Base-by-base conservation (phyloP, 768 basidiomycete genomes). In the Melanogaster broomeanus region DNA sequence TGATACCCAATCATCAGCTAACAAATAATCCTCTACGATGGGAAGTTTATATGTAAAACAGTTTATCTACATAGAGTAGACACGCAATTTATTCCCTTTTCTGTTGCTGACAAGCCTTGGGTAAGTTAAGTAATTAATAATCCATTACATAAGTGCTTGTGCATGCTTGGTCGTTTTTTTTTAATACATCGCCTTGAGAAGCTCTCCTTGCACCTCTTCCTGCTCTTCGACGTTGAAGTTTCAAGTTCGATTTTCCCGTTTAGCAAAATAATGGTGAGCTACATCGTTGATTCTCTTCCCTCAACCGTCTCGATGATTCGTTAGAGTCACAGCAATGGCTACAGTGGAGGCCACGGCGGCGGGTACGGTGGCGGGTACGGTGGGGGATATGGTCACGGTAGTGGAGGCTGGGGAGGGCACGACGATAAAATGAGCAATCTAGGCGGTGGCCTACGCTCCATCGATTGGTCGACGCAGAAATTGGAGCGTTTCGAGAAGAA, bases 401-500 rank as follows among this genome's bases (percentile, higher is more conserved):
- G 64, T 4, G 63, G 67, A n/a, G 60, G 61, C 37, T 72, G 72
- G 42, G 72, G 72, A 0, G 74, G 75, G 22, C 55, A 64, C 15
- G 72, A 73, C 7, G 90, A 93, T 69, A 84, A 76, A 62, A 93
- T 93, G 89, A 76, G 81, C 44, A 80, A 78, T 64, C 81, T 98
- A 16, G 95, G 96, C 31, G 84, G 87, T 35, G 82, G 89, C 41
- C 79, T 98, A 47, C 84, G 85, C 55, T 77, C 78, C 45, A 85
- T 97, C 49, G 92, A 98, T 73, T 99, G 97, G 97, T 68, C 76
- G 47, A 71, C 71, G 37, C 77, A 83, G 41, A 84, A 84, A 53
- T 74, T 97, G 50, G 80, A 85, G 62, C 86, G 81, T 60, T 98
- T 99, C 59, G 96, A 98, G 74, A 99, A 98, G 77, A 98, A 98